A percentile compares a stretch with the other conserved stretches of the same genome.
Evolutionary conservation across 495 filamentous ascomycete genomes (phyloP).

Genomic region (Aspergillus affinis): DNA sequence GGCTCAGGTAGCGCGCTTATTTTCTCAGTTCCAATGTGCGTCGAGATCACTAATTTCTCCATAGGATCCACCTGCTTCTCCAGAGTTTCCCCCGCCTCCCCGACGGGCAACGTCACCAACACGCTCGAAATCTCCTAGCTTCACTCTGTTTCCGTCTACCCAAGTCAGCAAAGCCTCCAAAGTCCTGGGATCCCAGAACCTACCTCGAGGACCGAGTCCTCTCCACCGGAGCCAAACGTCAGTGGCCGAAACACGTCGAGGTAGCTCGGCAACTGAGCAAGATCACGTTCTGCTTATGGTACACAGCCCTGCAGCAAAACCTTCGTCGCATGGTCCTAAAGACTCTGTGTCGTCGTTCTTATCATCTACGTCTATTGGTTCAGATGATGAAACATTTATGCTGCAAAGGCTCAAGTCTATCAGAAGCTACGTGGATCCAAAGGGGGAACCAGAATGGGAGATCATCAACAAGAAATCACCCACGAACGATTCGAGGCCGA

Average conservation of each 20-base stretch:
- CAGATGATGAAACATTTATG: constrained; percentile 20
- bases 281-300: constrained; percentile 15
- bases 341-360: constrained; percentile 22
- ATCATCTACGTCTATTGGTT: constrained; percentile 19
- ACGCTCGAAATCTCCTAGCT: constrained; percentile 55
- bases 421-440: constrained; percentile 14
- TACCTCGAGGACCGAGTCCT: constrained; percentile 43
- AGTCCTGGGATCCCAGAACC: constrained; percentile 33
- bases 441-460: constrained; percentile 26
- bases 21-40: too few species aligned
- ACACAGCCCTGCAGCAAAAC: constrained; percentile 5
- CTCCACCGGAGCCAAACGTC: constrained; percentile 27
- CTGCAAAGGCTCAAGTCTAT: constrained; percentile 20
- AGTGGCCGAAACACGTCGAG: constrained; percentile 10
- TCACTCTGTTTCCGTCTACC: constrained; percentile 63
- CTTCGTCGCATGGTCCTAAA: constrained; percentile 11
- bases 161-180: constrained; percentile 41
- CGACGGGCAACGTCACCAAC: constrained; percentile 62
- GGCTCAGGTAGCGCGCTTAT: constrained; percentile 26
- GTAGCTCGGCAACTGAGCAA: constrained; percentile 10
- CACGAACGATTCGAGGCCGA: not conserved
- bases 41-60: constrained; percentile 4
- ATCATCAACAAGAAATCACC: constrained; percentile 21
- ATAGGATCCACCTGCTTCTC: constrained; percentile 1
- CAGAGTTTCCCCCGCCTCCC: constrained; percentile 27